These are phyloP conservation scores for Eimeria maxima DNA, from an alignment of 169 alveolate species.

Conservation along the genomic window DNA sequence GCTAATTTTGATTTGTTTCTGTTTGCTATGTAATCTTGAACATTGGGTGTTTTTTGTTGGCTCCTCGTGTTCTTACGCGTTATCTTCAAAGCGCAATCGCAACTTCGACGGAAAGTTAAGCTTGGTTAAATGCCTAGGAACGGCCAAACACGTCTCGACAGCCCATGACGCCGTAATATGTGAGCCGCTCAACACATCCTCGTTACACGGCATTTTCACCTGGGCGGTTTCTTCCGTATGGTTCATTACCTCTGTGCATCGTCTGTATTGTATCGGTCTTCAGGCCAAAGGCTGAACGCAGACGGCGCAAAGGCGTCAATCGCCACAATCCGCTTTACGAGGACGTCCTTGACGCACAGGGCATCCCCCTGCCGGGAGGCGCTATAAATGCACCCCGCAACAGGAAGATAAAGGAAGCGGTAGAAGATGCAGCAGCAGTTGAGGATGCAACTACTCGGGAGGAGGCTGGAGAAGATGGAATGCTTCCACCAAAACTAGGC, in stretches of 20 bases:
- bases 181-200: not conserved
- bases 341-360: slow-evolving; percentile 73
- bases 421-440: slow-evolving; percentile 34
- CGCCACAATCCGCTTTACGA: slow-evolving; percentile 79
- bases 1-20: not conserved
- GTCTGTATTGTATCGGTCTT: not conserved
- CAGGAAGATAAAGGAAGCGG: not conserved
- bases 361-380: slow-evolving; percentile 53
- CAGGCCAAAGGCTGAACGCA: slow-evolving; percentile 74
- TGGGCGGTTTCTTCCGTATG: too few relatives aligned
- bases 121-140: not conserved
- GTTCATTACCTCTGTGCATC: not conserved
- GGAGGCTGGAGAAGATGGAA: slow-evolving; percentile 24
- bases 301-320: slow-evolving; percentile 69
- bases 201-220: too few relatives aligned
- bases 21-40: not conserved
- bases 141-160: not conserved
- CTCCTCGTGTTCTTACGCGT: not conserved
- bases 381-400: not conserved
- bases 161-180: slow-evolving; percentile 41
- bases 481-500: slow-evolving; percentile 67
- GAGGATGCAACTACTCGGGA: slow-evolving; percentile 20
- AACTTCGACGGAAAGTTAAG: not conserved
- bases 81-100: not conserved
- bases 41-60: not conserved